Percentiles rank a stretch among this genome's conserved stretches.
Evolutionary conservation across 1,284 basidiomycete species (phyloP).

Genomic region (Ganoderma leucocontextum): DNA sequence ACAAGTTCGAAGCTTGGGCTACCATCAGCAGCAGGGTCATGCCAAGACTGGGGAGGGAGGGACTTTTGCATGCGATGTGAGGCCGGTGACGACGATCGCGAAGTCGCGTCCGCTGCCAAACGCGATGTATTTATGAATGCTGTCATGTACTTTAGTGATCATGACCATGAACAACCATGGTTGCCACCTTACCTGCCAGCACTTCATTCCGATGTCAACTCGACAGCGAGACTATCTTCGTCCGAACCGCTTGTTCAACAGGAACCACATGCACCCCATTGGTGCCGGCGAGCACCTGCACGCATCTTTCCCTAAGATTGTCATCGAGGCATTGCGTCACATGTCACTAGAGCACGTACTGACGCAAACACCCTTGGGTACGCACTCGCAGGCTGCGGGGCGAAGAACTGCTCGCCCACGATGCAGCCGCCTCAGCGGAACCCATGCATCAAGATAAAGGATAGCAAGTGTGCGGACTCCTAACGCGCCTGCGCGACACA

Average conservation of each 20-base stretch:
- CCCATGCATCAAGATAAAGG: slow-evolving; percentile 72
- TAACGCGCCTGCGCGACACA: slow-evolving; percentile 20
- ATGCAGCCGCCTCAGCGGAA: slow-evolving; percentile 78
- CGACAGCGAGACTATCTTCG: slow-evolving; percentile 71
- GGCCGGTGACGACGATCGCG: neutral
- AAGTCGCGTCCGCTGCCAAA: no score
- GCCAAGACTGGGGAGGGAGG: neutral
- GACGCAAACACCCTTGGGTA: slow-evolving; percentile 4
- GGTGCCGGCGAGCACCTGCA: slow-evolving; percentile 54
- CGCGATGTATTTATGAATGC: no score
- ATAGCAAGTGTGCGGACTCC: slow-evolving; percentile 59
- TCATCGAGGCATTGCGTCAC: slow-evolving; percentile 16
- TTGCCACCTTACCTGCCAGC: slow-evolving; percentile 68
- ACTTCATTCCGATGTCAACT: slow-evolving; percentile 80
- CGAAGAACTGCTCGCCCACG: slow-evolving; percentile 63
- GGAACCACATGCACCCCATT: slow-evolving; percentile 63
- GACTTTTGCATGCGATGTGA: neutral
- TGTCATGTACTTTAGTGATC: no score
- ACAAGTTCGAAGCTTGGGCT: neutral
- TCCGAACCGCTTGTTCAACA: slow-evolving; percentile 74
- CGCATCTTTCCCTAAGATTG: neutral
- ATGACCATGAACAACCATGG: no score
- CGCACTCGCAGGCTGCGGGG: slow-evolving; percentile 61
- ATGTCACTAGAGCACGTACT: slow-evolving; percentile 10
- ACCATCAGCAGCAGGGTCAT: neutral